phyloP scores from a whole-genome alignment of 306 rosid species.

The Malus sylvestris region DNA sequence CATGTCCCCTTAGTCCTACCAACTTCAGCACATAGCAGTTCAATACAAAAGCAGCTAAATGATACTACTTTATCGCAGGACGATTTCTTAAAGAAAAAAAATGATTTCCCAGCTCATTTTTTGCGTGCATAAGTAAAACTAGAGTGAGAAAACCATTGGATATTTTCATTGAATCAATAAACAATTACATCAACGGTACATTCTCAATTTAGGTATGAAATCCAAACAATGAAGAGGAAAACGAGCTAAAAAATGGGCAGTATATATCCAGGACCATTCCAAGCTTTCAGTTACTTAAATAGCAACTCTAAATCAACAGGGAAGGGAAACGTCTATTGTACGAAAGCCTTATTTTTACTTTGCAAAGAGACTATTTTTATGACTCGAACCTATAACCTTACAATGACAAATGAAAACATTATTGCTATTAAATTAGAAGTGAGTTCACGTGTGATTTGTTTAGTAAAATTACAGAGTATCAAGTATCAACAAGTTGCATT shows the following conservation, averaged over 20 bases:
- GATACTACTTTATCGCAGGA: too few relatives aligned
- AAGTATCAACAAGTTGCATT: neutral
- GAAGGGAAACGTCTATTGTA: too few relatives aligned
- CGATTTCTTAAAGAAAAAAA: neutral
- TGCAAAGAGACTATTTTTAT: too few relatives aligned
- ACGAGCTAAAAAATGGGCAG: neutral
- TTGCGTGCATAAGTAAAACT: neutral
- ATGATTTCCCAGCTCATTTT: too few relatives aligned
- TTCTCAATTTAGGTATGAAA: neutral
- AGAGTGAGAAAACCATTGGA: too few relatives aligned
- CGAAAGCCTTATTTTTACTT: fast-evolving
- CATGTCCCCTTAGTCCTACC: neutral
- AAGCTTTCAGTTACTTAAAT: neutral
- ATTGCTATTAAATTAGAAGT: neutral
- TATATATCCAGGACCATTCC: neutral
- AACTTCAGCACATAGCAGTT: neutral
- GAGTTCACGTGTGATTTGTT: neutral
- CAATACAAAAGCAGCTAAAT: neutral
- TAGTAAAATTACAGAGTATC: neutral
- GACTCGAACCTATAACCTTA: too few relatives aligned
- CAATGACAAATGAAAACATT: too few relatives aligned
- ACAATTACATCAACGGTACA: neutral
- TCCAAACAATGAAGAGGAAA: neutral
- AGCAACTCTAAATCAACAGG: too few relatives aligned
- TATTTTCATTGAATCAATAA: too few relatives aligned